A percentile compares a stretch with the other conserved stretches of the same genome.
These are phyloP conservation scores for Populus trichocarpa DNA, from an alignment of 441 rosid genomes.

Conservation along the genomic window DNA sequence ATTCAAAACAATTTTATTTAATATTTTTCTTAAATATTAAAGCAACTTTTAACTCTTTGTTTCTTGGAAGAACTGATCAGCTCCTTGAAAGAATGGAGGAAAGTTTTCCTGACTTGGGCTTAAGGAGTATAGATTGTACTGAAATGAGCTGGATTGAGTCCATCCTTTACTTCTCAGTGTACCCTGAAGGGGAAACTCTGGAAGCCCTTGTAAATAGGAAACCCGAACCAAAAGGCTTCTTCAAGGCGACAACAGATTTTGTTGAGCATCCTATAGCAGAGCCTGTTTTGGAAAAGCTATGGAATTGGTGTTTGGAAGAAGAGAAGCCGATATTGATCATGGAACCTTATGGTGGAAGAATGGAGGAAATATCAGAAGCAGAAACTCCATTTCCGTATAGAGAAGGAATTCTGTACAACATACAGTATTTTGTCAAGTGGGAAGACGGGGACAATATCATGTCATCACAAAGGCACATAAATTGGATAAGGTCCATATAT, in stretches of 20 bases:
- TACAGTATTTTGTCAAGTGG: too few relatives aligned
- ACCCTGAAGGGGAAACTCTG: conserved; percentile 28
- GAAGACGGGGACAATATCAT: too few relatives aligned
- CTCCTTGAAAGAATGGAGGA: conserved; percentile 40
- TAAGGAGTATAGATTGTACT: conserved; percentile 40
- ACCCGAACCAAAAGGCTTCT: conserved; percentile 34
- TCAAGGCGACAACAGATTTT: conserved; percentile 65
- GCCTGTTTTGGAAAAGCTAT: conserved; percentile 38
- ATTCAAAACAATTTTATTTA: too few relatives aligned
- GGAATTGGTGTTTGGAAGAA: conserved; percentile 41
- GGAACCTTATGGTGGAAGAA: too few relatives aligned
- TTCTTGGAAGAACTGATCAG: conserved; percentile 44
- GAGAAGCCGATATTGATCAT: conserved; percentile 8
- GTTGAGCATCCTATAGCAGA: conserved; percentile 41
- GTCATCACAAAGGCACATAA: too few relatives aligned
- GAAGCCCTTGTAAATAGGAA: conserved; percentile 49
- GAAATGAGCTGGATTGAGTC: conserved; percentile 72
- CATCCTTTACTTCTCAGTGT: conserved; percentile 40
- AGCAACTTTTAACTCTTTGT: conserved; percentile 47
- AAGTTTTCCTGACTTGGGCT: conserved; percentile 51
- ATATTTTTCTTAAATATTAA: conserved; percentile 6
- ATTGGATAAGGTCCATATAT: too few relatives aligned
- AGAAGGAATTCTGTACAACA: too few relatives aligned
- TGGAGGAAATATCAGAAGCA: too few relatives aligned
- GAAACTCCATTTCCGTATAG: too few relatives aligned